Base-by-base conservation (phyloP, 2,329 filamentous ascomycete species). In the Clonostachys solani region DNA sequence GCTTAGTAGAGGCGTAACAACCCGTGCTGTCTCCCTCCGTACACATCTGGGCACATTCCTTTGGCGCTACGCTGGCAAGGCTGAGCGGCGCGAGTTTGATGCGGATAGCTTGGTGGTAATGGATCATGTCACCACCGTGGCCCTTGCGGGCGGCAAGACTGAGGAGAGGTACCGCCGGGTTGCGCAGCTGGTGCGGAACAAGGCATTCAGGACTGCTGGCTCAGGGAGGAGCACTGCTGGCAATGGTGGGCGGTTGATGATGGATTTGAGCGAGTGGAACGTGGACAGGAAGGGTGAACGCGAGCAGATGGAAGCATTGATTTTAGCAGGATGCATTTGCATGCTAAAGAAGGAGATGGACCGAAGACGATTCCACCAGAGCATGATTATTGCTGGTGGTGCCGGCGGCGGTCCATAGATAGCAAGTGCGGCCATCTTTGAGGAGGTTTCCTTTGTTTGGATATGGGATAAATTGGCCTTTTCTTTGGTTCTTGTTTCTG, bases 331-430 rank as follows among this genome's bases (percentile, higher is more conserved):
- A 15, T 81, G 75, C 49, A 54, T 86, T 47, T 61, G 75, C 15
- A 83, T 86, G 81, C 59, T 86, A 54, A 85, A 86, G 73, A 80
- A 77, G 62, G 83, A 86, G 69, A 66, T 83, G 44, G 82, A 86
- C 59, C 66, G 81, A 40, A 66, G 78, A 52, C 68, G 78, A 49
- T 58, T 68, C 49, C 61, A 75, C 44, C 78, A 84, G 67, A 61
- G 72, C 41, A 69, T 72, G 48, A 62, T 71, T 5, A 69, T 80
- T 46, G 65, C 56, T 36, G 63, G 53, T 12, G 64, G 47, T 42
- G 61, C 50, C 12, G 42, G 51, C 17, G 54, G 56, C 12, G 50
- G 50, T 12, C 23, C 44, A 16, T 51, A 41, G 40, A 35, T 7
- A 12, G 42, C n/a, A 42, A n/a, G 17, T 42, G 41, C n/a, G 12